A percentile compares a stretch with the other conserved stretches of the same genome.
These are phyloP conservation scores for Leptographium lundbergii DNA, from an alignment of 2,329 filamentous ascomycete genomes.

Conservation along the genomic window DNA sequence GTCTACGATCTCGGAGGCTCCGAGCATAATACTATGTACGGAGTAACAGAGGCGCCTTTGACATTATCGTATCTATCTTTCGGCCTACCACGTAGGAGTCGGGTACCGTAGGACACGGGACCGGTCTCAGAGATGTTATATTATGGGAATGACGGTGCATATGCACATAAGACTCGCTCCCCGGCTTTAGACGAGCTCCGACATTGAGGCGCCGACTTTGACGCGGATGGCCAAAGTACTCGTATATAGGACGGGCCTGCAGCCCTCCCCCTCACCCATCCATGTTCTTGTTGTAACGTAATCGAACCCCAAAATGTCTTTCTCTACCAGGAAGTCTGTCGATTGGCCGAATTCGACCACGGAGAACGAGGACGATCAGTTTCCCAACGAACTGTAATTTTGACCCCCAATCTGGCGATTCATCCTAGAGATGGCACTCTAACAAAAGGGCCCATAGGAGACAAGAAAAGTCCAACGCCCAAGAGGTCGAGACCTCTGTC, in stretches of 20 bases:
- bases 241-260: neutral
- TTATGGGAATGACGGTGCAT: neutral
- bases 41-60: neutral
- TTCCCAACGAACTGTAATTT: neutral
- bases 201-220: neutral
- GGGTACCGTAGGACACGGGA: neutral
- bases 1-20: neutral
- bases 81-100: neutral
- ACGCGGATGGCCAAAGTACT: neutral
- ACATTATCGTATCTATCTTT: neutral
- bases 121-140: neutral
- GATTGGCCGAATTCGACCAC: neutral
- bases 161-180: neutral
- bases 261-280: neutral
- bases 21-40: no score
- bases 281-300: neutral
- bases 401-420: neutral
- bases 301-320: neutral
- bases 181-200: neutral
- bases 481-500: neutral
- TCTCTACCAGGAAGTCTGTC: neutral
- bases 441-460: neutral
- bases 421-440: neutral
- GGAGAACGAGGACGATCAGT: neutral
- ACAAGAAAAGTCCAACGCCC: neutral